These are phyloP conservation scores for Sporothrix brasiliensis DNA, from an alignment of 2,329 filamentous ascomycete genomes.

Conservation along the genomic window DNA sequence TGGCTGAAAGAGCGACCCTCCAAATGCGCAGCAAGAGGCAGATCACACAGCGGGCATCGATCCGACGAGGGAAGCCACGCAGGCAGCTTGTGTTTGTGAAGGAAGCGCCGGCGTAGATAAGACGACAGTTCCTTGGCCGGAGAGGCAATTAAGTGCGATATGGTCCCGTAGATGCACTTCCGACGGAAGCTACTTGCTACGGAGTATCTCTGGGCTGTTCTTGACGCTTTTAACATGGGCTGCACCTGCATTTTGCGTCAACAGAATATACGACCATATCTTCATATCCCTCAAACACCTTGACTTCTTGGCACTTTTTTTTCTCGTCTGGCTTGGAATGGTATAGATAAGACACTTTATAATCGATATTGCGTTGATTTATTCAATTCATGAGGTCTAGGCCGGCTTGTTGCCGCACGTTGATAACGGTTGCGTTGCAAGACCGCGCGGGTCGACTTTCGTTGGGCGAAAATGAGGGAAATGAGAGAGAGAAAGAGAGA, in stretches of 20 bases:
- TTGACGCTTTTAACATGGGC: neutral
- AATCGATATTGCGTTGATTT: conserved; percentile 5
- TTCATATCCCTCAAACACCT: neutral
- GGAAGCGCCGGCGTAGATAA: neutral
- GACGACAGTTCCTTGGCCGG: neutral
- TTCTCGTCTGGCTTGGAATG: neutral
- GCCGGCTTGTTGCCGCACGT: neutral
- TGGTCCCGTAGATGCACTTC: neutral
- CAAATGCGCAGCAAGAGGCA: conserved; percentile 22
- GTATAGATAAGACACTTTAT: conserved; percentile 17
- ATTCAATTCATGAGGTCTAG: neutral
- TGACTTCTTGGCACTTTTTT: conserved; percentile 1
- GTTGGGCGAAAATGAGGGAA: neutral
- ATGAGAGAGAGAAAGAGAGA: neutral
- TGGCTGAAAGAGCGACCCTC: conserved; percentile 29
- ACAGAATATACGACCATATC: neutral
- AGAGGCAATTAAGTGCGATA: neutral
- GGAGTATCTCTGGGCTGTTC: neutral
- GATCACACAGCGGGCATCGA: conserved; percentile 8
- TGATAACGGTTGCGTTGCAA: neutral
- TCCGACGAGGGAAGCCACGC: neutral
- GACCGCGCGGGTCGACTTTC: neutral
- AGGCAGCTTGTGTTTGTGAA: neutral
- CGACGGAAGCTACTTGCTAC: neutral
- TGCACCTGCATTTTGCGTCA: neutral